Base-by-base conservation (phyloP, 345 rosid genomes). In the Aquilaria malaccensis region DNA sequence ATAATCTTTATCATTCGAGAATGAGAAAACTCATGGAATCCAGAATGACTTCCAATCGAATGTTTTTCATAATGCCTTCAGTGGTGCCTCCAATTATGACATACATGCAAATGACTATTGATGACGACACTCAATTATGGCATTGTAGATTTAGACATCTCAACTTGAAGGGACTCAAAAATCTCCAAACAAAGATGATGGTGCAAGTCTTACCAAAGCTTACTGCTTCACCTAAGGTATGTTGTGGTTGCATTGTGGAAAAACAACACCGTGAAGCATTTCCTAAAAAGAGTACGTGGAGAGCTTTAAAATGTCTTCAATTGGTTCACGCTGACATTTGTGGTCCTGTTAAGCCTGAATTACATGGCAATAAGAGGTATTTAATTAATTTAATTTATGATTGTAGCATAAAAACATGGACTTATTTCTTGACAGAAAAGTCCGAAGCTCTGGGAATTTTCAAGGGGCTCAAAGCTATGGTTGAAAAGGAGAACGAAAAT, bases 361-460 rank as follows among this genome's bases (percentile, higher is more conserved):
- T 31, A 2, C 33, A n/a, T 2, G 45, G 33, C 11, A 11, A 9
- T 4, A 59, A 30, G 6, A 43, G 9, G 7, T 59, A 43, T 15
- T 59, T 59, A 5, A 4, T 59, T 9, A 7, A 41, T 4, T 59
- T 59, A 7, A 45, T 59, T 45, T 50, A 59, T 59, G 62, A 59
- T 45, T 45, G 2, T 13, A 59, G 30, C 6, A 14, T 11, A 45
- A 41, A 6, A 30, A 41, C 50, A 4, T 59, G 50, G 62, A 30
- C 11, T 29, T 59, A 43, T 59, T 59, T 59, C n/a, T 13, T 59
- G 11, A 59, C 3, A 9, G 13, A 59, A 2, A 59, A 43, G 22
- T 43, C 12, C 4, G 1, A 59, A 29, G 50, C 29, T 11, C 4
- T 59, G 7, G 31, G 2, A 9, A n/a, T 29, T 4, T 59, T 59